phyloP scores from a whole-genome alignment of 495 filamentous ascomycete species.

The Talaromyces borbonicus region DNA sequence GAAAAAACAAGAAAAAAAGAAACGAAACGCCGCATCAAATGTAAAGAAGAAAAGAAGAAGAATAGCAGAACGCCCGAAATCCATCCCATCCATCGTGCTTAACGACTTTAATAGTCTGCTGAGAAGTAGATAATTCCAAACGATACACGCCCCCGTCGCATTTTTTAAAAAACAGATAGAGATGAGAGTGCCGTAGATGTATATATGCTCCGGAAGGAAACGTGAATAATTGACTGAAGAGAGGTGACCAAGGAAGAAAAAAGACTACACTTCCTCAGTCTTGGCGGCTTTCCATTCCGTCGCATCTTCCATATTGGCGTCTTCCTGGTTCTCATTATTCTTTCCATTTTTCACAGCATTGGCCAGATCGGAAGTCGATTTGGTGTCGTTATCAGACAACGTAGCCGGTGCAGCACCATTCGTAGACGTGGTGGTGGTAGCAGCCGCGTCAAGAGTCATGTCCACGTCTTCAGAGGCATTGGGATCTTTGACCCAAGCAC shows the following conservation, averaged over 20 bases:
- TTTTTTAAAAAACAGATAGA: too few species aligned
- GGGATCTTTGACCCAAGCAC: conserved; percentile 30
- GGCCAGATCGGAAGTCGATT: too few species aligned
- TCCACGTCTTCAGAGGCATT: conserved; percentile 8
- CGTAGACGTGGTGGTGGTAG: background rate
- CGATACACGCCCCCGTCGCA: too few species aligned
- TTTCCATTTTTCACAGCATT: too few species aligned
- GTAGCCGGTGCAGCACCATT: too few species aligned
- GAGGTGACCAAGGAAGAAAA: background rate
- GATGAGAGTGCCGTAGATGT: too few species aligned
- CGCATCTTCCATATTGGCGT: background rate
- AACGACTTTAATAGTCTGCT: too few species aligned
- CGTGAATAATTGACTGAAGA: background rate
- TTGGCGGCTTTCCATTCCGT: conserved; percentile 2
- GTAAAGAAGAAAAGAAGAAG: background rate
- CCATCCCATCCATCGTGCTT: too few species aligned
- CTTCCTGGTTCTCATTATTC: conserved; percentile 4
- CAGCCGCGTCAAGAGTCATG: conserved; percentile 8
- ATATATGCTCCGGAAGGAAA: background rate
- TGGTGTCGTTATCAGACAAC: too few species aligned
- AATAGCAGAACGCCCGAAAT: background rate
- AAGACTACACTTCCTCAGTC: background rate
- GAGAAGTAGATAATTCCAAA: too few species aligned
- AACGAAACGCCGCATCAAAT: background rate
- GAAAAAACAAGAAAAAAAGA: conserved; percentile 10